Evolutionary conservation across 2,329 filamentous ascomycete genomes (phyloP).

Genomic region (Scedosporium apiospermum): DNA sequence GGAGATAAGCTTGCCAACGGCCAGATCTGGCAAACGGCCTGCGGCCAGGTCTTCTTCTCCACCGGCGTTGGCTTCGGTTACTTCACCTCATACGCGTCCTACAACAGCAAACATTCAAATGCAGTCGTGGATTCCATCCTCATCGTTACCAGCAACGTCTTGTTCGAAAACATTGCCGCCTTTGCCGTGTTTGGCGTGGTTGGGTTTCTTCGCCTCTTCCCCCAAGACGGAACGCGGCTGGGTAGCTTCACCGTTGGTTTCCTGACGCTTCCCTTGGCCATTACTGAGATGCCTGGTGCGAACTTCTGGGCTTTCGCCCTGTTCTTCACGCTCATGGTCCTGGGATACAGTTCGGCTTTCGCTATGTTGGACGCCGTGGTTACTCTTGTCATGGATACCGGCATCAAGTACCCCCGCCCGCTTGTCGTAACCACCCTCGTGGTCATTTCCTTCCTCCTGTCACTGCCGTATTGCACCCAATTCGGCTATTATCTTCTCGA

Average conservation of each 20-base stretch:
- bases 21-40: slow-evolving; percentile 49
- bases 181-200: slow-evolving; percentile 46
- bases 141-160: slow-evolving; percentile 43
- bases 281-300: slow-evolving; percentile 45
- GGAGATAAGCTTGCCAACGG: slow-evolving; percentile 38
- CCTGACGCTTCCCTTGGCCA: slow-evolving; percentile 45
- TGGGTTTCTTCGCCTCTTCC: slow-evolving; percentile 30
- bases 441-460: slow-evolving; percentile 41
- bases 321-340: slow-evolving; percentile 48
- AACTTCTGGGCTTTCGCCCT: slow-evolving; percentile 50
- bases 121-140: slow-evolving; percentile 49
- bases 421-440: slow-evolving; percentile 39
- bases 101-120: slow-evolving; percentile 48
- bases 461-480: slow-evolving; percentile 46
- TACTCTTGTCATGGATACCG: slow-evolving; percentile 43
- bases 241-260: slow-evolving; percentile 50
- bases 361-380: slow-evolving; percentile 49
- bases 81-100: slow-evolving; percentile 49
- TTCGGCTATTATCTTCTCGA: slow-evolving; percentile 47
- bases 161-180: slow-evolving; percentile 45
- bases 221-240: slow-evolving; percentile 27
- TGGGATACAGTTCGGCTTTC: slow-evolving; percentile 49
- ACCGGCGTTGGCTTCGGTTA: slow-evolving; percentile 50
- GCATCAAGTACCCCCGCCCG: slow-evolving; percentile 34
- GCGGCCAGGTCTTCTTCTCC: slow-evolving; percentile 51